A percentile compares a stretch with the other conserved stretches of the same genome.
Conservation (phyloP, 116 monocot genomes). For the Papilionanthe hybrid region DNA sequence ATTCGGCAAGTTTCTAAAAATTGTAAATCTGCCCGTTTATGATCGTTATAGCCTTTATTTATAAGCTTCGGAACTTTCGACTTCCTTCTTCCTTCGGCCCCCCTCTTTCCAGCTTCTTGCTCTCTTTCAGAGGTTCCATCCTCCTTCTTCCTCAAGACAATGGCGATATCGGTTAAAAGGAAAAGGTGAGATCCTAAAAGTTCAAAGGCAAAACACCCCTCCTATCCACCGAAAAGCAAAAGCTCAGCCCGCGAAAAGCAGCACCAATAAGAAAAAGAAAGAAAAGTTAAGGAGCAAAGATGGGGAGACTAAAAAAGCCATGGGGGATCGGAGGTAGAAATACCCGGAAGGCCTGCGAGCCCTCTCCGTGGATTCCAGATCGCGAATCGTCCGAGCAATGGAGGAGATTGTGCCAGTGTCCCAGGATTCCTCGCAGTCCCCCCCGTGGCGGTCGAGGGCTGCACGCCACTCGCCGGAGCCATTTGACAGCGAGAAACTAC, state of each 20-base stretch:
- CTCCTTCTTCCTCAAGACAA: neutral
- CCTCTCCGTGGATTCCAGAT: neutral
- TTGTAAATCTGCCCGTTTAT: no score
- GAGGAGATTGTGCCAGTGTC: conserved; percentile 43
- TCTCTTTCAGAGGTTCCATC: neutral
- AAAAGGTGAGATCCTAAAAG: conserved; percentile 2
- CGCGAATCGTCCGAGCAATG: conserved; percentile 8
- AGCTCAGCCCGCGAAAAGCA: neutral
- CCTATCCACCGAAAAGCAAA: neutral
- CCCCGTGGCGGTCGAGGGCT: conserved; percentile 9
- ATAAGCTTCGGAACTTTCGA: no score
- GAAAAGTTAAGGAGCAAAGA: neutral
- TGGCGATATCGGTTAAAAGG: neutral
- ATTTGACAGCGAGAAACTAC: conserved; percentile 90
- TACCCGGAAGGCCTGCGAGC: neutral
- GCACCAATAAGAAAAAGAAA: neutral
- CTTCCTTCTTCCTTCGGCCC: no score
- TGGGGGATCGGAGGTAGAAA: conserved; percentile 15
- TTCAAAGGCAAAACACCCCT: neutral
- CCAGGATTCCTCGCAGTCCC: conserved; percentile 8
- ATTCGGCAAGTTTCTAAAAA: no score
- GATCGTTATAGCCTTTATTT: no score
- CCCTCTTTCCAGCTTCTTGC: neutral
- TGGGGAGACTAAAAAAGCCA: neutral
- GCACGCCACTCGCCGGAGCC: conserved; percentile 24